These are phyloP conservation scores for Penicillium sp. DNA, from an alignment of 2,329 filamentous ascomycete species.

Conservation along the genomic window DNA sequence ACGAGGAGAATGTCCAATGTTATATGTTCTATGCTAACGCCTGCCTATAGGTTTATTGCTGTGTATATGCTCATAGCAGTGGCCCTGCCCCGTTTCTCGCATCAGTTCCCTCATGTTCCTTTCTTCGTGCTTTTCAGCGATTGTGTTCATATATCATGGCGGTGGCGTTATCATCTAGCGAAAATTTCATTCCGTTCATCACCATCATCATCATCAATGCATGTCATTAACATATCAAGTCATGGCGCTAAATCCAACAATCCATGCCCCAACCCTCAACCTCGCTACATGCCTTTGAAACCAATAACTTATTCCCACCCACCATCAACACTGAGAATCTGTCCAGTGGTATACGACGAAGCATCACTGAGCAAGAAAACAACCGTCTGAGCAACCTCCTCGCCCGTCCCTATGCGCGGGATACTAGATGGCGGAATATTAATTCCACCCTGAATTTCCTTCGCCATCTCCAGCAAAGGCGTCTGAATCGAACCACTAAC, in stretches of 20 bases:
- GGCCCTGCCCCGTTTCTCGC: not conserved
- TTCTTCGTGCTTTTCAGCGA: slow-evolving; percentile 2
- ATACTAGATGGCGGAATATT: slow-evolving; percentile 23
- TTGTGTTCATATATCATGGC: slow-evolving; percentile 9
- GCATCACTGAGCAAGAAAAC: slow-evolving; percentile 51
- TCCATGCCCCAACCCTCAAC: not conserved
- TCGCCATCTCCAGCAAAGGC: slow-evolving; percentile 31
- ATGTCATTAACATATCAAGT: not conserved
- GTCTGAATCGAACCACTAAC: slow-evolving; percentile 37
- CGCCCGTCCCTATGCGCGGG: slow-evolving; percentile 31
- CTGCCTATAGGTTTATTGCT: slow-evolving; percentile 17
- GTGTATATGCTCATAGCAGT: slow-evolving; percentile 12
- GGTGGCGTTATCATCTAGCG: slow-evolving; percentile 8
- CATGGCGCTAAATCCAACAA: not conserved
- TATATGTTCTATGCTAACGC: not conserved
- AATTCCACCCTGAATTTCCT: slow-evolving; percentile 24
- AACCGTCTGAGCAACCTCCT: slow-evolving; percentile 47
- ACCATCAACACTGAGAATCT: slow-evolving; percentile 49
- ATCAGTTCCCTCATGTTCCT: not conserved
- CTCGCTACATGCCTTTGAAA: not conserved
- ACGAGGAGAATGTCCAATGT: not conserved
- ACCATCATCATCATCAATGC: not conserved
- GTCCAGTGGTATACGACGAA: slow-evolving; percentile 49
- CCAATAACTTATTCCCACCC: slow-evolving; percentile 38
- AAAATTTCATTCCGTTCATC: not conserved